Evolutionary conservation across 2,329 filamentous ascomycete species (phyloP), one percentile per base, ranked within the genome.

Genomic region (Colletotrichum chlorophyti): DNA sequence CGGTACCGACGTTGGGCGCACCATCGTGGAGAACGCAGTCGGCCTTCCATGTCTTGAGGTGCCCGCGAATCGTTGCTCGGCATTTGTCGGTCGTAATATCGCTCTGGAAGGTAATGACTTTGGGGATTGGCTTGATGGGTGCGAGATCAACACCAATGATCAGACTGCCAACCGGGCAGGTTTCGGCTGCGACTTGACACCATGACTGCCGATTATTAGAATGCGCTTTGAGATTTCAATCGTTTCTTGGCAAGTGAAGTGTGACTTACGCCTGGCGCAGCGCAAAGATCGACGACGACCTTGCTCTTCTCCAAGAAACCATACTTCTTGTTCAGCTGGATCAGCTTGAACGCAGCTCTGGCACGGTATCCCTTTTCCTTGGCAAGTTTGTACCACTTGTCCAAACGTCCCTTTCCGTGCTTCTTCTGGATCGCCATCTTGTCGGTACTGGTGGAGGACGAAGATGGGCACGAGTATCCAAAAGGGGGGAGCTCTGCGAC

Each of bases 251-350:
- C n/a, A 15, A 29, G 31, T 17, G 23, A 29, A 37, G 27, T 9
- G 24, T 6, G 42, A 81, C 87, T 72, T 81, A 91, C 89, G 75
- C 95, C 95, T 27, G 95, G 95, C 17, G 95, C 95, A 65, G 95
- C 95, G 79, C 95, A 99, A 72, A 99, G 90, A 88, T 99, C 96
- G 73, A 99, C 83, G 61, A 97, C 81, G 68, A 98, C 95, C 80
- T 91, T 96, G 77, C 92, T 96, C 82, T 96, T 94, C 76, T 98
- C 93, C 66, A 99, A 81, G 76, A 99, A 99, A 66, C 92, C 91
- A 89, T 96, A 99, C 74, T 97, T 98, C 79, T 98, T 97, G 80
- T 99, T 99, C 68, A 99, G 81, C 75, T 99, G 94, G 66, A 99
- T 94, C 67, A 99, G 79, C 79, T 99, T 99, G 84, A 98, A 98